Evolutionary conservation across 78 protist genomes (phyloP).

Genomic region (Guillardia theta): DNA sequence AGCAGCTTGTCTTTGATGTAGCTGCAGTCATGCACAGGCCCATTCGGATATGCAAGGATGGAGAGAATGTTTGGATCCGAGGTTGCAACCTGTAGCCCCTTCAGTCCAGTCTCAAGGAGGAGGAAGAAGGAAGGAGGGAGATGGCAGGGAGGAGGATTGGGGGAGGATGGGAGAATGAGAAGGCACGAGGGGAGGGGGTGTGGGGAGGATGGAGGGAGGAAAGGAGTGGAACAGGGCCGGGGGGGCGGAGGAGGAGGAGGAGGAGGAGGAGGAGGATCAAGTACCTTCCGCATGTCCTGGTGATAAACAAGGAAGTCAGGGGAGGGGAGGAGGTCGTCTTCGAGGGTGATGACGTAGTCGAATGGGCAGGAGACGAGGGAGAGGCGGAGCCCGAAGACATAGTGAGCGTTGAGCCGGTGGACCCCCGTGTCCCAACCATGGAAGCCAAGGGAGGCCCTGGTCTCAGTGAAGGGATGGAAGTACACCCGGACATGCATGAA

Average conservation of each 20-base stretch:
- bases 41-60: background rate
- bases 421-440: background rate
- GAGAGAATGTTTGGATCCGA: background rate
- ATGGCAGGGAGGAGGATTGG: background rate
- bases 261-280: background rate
- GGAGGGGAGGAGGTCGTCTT: conserved; percentile 22
- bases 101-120: background rate
- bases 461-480: background rate
- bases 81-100: background rate
- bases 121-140: background rate
- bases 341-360: background rate
- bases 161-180: background rate
- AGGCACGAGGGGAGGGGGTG: background rate
- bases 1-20: background rate
- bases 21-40: background rate
- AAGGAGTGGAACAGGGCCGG: background rate
- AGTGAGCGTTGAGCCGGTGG: conserved; percentile 15
- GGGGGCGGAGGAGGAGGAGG: background rate
- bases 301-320: background rate
- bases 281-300: no score
- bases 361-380: background rate
- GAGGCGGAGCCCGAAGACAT: conserved; percentile 16
- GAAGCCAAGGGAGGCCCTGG: background rate
- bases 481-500: background rate
- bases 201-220: background rate